Base-by-base conservation (phyloP, 805 yeast genomes). In the Saccharomycopsis microspora region DNA sequence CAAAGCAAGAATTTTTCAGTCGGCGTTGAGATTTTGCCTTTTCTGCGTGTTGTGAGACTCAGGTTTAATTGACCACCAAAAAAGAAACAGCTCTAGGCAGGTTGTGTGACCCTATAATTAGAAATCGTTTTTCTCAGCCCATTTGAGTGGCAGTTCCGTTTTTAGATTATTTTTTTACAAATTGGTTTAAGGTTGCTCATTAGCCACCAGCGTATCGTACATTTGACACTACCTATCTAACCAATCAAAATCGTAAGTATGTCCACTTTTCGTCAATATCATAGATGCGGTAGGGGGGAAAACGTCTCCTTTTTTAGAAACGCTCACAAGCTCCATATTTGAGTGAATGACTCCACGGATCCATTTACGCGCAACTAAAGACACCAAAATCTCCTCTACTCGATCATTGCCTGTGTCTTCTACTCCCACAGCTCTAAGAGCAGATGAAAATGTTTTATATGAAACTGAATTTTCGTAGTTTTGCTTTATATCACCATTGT, bases 271-370 rank as follows among this genome's bases (percentile, higher is more conserved):
- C 8, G 29, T 40, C 9, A 37, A 7, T 9, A 5, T 27, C 30
- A 10, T 27, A 30, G 36, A 34, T 5, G 29, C 41, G 11, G 48
- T 35, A 5, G 42, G 47, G 7, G 50, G 49, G 19, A 52, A 50
- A 36, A 39, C 35, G 32, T 50, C 51, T 11, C 48, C 51, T 41
- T 50, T 50, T 34, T 47, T 52, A 11, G 44, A 31, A 30, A 50
- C 19, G 9, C 44, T 19, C 5, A 50, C 9, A 30, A 41, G 39
- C 19, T 34, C n/a, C 10, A 36, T 9, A 11, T 31, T 19, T n/a
- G 54, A 43, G 41, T 47, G 50, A 10, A 50, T 46, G 37, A 44
- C 36, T n/a, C 52, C 55, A 41, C 45, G 50, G 11, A 48, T 34
- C 48, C 49, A 50, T 29, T 43, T 39, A 37, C 48, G 46, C 10